Evolutionary conservation across 164 flowering plant genomes (phyloP), one percentile per base, ranked within the genome.

Genomic region (Protea cynaroides): DNA sequence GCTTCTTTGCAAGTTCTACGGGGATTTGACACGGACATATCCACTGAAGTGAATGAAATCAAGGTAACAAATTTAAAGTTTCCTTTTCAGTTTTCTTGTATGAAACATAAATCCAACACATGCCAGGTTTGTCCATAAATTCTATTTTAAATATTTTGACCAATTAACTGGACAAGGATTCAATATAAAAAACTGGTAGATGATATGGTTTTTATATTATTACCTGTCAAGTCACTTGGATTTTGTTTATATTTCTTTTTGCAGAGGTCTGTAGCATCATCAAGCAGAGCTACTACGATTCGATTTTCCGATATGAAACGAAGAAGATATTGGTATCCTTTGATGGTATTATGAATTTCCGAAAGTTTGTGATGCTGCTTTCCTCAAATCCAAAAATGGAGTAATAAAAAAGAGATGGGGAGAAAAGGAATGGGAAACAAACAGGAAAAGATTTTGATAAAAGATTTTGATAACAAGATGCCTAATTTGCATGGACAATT

Each of bases 1-100:
- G 71, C 88, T 54, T 90, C 98, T 67, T 82, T 91, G 83, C 97
- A 93, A 91, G 98, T 93, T 64, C 89, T 93, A 14, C 81, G 98
- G 49, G 98, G 97, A 1, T 91, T 89, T 75, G 96, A 93, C 69
- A 70, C 95, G 58, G 98, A 93, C 62, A 90, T 93, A 51, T 64
- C 95, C 11, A 1, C 72, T 69, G 98, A 93, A 85, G 88, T 91
- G 70, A 89, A 93, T 82, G 98, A 93, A 66, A 93, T 93, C 68
- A 93, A 93, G 98, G 98, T 93, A 59, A 49, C 17, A 5, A 55
- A 44, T 25, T 43, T 23, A 69, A 61, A 49, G 29, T 40, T 12
- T 29, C 5, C 34, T 29, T 29, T 3, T 29, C 34, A 29, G 34
- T 29, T 29, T 29, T 29, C 4, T 29, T 29, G 34, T 29, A 29